phyloP scores from a whole-genome alignment of 768 basidiomycete genomes.

The Roridomyces roridus region DNA sequence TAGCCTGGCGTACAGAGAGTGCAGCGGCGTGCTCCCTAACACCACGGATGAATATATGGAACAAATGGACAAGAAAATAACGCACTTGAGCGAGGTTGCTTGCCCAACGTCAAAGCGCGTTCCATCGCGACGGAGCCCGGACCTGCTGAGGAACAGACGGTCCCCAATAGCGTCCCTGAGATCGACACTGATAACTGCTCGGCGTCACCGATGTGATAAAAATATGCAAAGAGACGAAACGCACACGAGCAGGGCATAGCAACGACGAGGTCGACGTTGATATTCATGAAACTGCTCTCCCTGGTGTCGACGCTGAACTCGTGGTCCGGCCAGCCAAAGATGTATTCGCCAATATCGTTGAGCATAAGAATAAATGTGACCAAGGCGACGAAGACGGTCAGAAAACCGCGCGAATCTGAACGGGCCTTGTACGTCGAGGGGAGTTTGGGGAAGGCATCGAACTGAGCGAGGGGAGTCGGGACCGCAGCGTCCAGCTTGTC shows the following conservation, averaged over 20 bases:
- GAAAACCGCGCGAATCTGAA: conserved; percentile 80
- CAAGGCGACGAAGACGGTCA: conserved; percentile 74
- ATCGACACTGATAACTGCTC: conserved; percentile 82
- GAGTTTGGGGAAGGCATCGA: conserved; percentile 90
- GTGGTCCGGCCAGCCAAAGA: conserved; percentile 94
- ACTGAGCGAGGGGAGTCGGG: conserved; percentile 69
- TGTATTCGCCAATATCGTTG: conserved; percentile 89
- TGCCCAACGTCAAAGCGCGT: conserved; percentile 85
- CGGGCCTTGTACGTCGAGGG: conserved; percentile 82
- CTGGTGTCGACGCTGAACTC: conserved; percentile 86
- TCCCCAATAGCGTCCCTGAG: conserved; percentile 94
- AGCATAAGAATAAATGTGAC: conserved; percentile 77
- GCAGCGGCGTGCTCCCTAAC: conserved; percentile 65
- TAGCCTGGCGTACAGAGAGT: conserved; percentile 72
- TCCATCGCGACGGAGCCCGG: conserved; percentile 82
- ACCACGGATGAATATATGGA: background rate
- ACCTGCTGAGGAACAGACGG: conserved; percentile 71
- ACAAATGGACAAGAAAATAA: background rate
- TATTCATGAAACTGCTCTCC: conserved; percentile 65
- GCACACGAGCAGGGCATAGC: conserved; percentile 93
- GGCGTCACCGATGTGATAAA: background rate
- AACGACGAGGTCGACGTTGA: conserved; percentile 93
- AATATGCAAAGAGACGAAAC: conserved; percentile 36
- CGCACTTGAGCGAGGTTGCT: conserved; percentile 73
- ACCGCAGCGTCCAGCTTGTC: conserved; percentile 69